Evolutionary conservation across 1,284 basidiomycete species (phyloP), one percentile per base, ranked within the genome.

Genomic region (Agroathelia rolfsii): DNA sequence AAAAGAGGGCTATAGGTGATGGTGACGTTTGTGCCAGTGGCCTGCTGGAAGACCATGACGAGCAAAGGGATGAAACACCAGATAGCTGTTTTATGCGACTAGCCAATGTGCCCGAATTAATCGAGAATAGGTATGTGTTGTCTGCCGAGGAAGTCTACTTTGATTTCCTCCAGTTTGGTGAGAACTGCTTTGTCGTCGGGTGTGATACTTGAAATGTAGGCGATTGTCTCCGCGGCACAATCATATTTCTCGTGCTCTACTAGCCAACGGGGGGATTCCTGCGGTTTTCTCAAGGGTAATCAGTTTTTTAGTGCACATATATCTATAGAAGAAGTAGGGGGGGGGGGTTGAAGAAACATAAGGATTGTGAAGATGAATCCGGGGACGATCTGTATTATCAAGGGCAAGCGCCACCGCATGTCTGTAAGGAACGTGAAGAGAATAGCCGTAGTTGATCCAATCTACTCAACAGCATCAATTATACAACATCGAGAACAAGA

Each of bases 221-320:
- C 68, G 8, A 76, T 58, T 14, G 62, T 62, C 19, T 41, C 50
- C 4, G 68, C 66, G 3, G 74, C 73, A 17, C 61, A 52, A 11
- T 67, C 65, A 29, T 66, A 61, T 29, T 61, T 55, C 35, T 62
- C 62, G 39, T 66, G 62, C 44, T 69, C 64, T 19, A 75, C 64
- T 15, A 77, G 56, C 71, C 72, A 79, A 5, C 76, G 63, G 2
- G 73, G 73, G 2, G 72, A 71, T 41, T 77, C 76, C 9, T 66
- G n/a, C n/a, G n/a, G n/a, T n/a, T n/a, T n/a, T n/a, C n/a, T n/a
- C n/a, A n/a, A n/a, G n/a, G n/a, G n/a, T n/a, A n/a, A n/a, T n/a
- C n/a, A n/a, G n/a, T n/a, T n/a, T n/a, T n/a, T n/a, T n/a, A n/a
- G n/a, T n/a, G n/a, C n/a, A n/a, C n/a, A n/a, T n/a, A n/a, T n/a